Conservation (phyloP, 768 basidiomycete species). For the Hydnomerulius pinastri region DNA sequence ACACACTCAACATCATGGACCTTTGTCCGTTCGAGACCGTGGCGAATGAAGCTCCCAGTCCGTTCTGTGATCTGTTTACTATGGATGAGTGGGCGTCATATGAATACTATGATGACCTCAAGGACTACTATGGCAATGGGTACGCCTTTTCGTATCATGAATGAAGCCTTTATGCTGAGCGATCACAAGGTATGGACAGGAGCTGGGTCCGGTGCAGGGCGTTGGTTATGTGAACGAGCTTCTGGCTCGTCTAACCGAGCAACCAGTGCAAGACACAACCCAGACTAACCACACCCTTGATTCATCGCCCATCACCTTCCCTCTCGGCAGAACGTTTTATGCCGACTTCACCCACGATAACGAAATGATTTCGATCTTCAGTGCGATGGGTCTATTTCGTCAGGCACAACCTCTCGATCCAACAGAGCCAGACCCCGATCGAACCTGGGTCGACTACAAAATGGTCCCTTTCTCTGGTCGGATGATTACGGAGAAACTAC, state of each 20-base stretch:
- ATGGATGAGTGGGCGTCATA: conserved; percentile 58
- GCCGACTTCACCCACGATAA: conserved; percentile 86
- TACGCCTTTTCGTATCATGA: conserved; percentile 22
- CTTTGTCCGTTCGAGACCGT: conserved; percentile 76
- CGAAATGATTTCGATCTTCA: conserved; percentile 71
- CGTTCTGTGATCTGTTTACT: conserved; percentile 68
- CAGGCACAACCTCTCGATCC: conserved; percentile 28
- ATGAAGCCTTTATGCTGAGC: not conserved
- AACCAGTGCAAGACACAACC: conserved; percentile 62
- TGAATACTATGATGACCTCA: conserved; percentile 67
- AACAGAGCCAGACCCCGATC: conserved; percentile 13
- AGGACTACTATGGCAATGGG: conserved; percentile 77
- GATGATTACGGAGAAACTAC: conserved; percentile 67
- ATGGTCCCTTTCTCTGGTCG: conserved; percentile 71
- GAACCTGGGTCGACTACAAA: conserved; percentile 52
- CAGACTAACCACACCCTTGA: conserved; percentile 78
- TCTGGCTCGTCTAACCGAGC: conserved; percentile 66
- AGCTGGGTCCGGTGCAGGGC: conserved; percentile 69
- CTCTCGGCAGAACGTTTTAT: conserved; percentile 61
- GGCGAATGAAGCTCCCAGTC: conserved; percentile 46
- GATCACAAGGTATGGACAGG: conserved; percentile 55
- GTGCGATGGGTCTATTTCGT: conserved; percentile 53
- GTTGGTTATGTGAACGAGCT: conserved; percentile 87
- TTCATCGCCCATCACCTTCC: conserved; percentile 64
- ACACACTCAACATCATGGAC: conserved; percentile 59